Base-by-base conservation (phyloP, 768 basidiomycete species). In the Collybia sordida region DNA sequence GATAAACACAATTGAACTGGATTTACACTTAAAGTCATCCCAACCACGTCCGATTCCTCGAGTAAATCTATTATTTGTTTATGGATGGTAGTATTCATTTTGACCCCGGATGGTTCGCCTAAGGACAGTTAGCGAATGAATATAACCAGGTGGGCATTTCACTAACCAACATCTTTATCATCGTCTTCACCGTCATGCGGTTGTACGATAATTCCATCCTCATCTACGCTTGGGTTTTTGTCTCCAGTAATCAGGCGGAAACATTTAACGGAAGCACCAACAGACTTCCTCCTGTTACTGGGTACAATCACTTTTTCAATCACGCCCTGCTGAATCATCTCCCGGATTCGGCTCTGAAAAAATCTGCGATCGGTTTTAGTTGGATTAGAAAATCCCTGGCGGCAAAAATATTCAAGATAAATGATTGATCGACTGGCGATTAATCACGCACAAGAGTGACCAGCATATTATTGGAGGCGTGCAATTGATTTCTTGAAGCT, bases 331-430 rank as follows among this genome's bases (percentile, higher is more conserved):
- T 82, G 79, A 17, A 89, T 78, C 58, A 94, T 72, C 56, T 88
- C 88, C 2, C 83, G 80, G 35, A 93, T 71, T 38, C 90, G 77
- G 28, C 78, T 81, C 60, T 85, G 82, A 63, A 94, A 91, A 59
- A 92, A 90, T 12, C 91, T 81, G n/a, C 91, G 80, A 56, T 92
- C 86, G 3, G 81, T 81, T 64, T 85, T 89, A 4, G 79, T 83
- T 25, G 88, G 89, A 62, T 85, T 83, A 18, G 72, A 58, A 62
- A 90, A 90, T 2, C 91, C 91, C 90, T 93, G 50, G 3, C 45
- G 36, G 45, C 7, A 39, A 19, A 54, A 36, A 9, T 23, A 3
- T 22, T 11, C 36, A 15, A 42, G 11, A 31, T 28, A 55, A 40
- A 21, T 45, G 42, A n/a, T 40, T 31, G 6, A 40, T 4, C 17